Evolutionary conservation across 2,329 filamentous ascomycete species (phyloP).

Genomic region (Lecanicillium sp.): DNA sequence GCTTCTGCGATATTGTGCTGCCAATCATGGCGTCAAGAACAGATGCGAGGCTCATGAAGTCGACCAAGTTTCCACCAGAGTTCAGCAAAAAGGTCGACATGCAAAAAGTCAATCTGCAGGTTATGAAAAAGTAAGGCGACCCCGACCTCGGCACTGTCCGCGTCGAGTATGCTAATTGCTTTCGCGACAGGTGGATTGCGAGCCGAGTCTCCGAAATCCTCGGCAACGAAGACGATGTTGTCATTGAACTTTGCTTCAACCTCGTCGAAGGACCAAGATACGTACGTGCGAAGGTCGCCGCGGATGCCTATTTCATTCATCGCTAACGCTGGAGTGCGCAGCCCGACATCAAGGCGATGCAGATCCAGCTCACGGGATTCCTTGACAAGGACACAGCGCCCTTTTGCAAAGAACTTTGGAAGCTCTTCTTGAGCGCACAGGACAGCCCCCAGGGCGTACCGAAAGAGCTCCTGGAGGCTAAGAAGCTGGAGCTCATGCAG

Average conservation of each 20-base stretch:
- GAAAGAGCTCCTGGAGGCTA: slow-evolving; percentile 88
- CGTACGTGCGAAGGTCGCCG: slow-evolving; percentile 47
- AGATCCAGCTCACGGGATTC: slow-evolving; percentile 92
- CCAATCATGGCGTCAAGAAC: slow-evolving; percentile 69
- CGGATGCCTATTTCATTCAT: slow-evolving; percentile 13
- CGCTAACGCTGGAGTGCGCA: slow-evolving; percentile 30
- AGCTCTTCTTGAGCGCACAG: slow-evolving; percentile 83
- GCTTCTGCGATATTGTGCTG: no score
- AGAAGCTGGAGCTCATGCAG: slow-evolving; percentile 90
- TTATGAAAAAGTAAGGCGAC: slow-evolving; percentile 83
- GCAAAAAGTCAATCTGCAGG: slow-evolving; percentile 91
- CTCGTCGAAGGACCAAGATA: slow-evolving; percentile 66
- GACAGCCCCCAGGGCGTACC: slow-evolving; percentile 82
- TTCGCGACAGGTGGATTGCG: slow-evolving; percentile 75
- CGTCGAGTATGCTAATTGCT: slow-evolving; percentile 10
- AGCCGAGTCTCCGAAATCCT: slow-evolving; percentile 80
- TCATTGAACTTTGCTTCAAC: slow-evolving; percentile 75
- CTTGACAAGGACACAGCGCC: slow-evolving; percentile 81
- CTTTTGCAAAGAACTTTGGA: slow-evolving; percentile 95
- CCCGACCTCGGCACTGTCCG: background rate
- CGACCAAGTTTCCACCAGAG: slow-evolving; percentile 88
- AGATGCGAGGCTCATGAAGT: slow-evolving; percentile 81
- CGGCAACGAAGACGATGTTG: slow-evolving; percentile 90
- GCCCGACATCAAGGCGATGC: slow-evolving; percentile 93
- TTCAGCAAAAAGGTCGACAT: slow-evolving; percentile 97